Evolutionary conservation across 2,329 filamentous ascomycete genomes (phyloP).

Genomic region (Scedosporium apiospermum): DNA sequence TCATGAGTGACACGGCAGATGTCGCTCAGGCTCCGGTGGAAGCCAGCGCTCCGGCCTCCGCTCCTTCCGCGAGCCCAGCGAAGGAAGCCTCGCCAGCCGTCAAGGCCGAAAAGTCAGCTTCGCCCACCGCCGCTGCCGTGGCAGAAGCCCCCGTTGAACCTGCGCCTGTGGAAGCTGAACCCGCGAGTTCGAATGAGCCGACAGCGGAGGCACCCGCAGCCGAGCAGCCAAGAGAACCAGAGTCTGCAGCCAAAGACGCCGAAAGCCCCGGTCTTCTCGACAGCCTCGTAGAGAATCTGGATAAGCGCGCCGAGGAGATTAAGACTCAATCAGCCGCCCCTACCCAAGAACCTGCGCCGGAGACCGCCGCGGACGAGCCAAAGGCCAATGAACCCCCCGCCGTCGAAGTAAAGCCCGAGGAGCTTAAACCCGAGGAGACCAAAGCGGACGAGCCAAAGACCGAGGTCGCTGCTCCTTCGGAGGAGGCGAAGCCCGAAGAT

Average conservation of each 20-base stretch:
- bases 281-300: background rate
- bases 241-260: slow-evolving; percentile 21
- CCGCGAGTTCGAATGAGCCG: background rate
- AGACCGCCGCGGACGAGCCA: background rate
- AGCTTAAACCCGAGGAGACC: background rate
- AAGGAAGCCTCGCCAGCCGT: background rate
- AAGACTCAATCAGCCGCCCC: background rate
- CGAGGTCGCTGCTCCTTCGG: no score
- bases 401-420: background rate
- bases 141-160: background rate
- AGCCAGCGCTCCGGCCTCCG: background rate
- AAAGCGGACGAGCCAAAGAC: background rate
- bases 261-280: slow-evolving; percentile 14
- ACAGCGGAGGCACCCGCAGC: background rate
- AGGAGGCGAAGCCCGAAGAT: no score
- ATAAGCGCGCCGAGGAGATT: background rate
- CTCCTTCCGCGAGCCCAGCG: background rate
- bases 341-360: background rate
- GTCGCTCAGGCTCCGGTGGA: background rate
- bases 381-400: background rate
- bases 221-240: slow-evolving; percentile 6
- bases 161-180: background rate
- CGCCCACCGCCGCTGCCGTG: background rate
- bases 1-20: background rate
- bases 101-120: background rate